phyloP scores from a whole-genome alignment of 2,329 filamentous ascomycete species.

The Exophiala sp. region DNA sequence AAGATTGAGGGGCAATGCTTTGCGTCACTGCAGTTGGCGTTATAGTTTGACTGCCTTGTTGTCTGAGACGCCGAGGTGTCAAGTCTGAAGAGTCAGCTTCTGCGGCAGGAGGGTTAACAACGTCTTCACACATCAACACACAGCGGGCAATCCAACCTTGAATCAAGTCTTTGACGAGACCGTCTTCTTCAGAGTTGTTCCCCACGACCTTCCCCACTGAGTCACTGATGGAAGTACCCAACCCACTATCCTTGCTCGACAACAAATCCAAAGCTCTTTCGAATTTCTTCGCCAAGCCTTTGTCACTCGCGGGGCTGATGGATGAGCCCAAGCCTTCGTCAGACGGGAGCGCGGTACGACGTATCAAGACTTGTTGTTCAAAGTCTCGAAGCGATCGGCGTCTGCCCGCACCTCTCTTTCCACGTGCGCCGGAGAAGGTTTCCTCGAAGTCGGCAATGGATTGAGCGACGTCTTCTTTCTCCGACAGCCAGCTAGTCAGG shows the following conservation, averaged over 20 bases:
- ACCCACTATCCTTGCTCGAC: conserved; percentile 27
- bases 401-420: conserved; percentile 35
- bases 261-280: conserved; percentile 40
- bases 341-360: conserved; percentile 59
- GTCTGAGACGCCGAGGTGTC: conserved; percentile 16
- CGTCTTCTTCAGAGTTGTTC: conserved; percentile 29
- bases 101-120: conserved; percentile 24
- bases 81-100: conserved; percentile 26
- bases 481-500: conserved; percentile 43
- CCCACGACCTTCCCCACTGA: conserved; percentile 28
- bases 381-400: conserved; percentile 24
- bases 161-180: conserved; percentile 26
- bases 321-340: conserved; percentile 89
- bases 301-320: conserved; percentile 57
- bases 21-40: conserved; percentile 55
- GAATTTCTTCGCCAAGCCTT: conserved; percentile 38
- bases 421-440: conserved; percentile 49
- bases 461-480: conserved; percentile 69
- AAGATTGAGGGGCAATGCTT: conserved; percentile 51
- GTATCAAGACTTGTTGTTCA: conserved; percentile 33
- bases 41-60: conserved; percentile 9
- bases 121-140: conserved; percentile 26
- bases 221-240: conserved; percentile 22
- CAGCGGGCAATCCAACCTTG: conserved; percentile 31
- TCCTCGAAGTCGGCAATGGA: conserved; percentile 67